These are phyloP conservation scores for Fusarium concolor DNA, from an alignment of 2,329 filamentous ascomycete species.

Conservation along the genomic window DNA sequence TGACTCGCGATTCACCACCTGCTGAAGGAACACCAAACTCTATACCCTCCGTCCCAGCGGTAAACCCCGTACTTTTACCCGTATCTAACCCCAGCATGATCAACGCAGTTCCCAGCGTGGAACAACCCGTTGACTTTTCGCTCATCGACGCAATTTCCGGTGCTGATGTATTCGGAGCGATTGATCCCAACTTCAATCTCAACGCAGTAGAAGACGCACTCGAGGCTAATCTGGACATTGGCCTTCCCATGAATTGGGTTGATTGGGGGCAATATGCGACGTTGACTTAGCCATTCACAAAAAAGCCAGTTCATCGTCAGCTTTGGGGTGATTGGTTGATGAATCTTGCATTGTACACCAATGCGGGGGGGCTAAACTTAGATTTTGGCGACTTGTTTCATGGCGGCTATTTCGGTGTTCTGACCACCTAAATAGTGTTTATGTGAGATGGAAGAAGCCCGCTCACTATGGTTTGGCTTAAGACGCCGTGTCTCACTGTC, in stretches of 20 bases:
- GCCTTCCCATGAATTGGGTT: slow-evolving; percentile 64
- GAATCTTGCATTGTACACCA: neutral
- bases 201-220: slow-evolving; percentile 65
- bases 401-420: slow-evolving; percentile 7
- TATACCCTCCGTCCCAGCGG: slow-evolving; percentile 27
- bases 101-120: slow-evolving; percentile 46
- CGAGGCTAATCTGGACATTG: slow-evolving; percentile 66
- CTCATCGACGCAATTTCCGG: slow-evolving; percentile 59
- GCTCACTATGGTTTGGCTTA: no score
- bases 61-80: slow-evolving; percentile 8
- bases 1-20: slow-evolving; percentile 53
- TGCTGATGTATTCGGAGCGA: slow-evolving; percentile 66
- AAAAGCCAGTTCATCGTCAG: slow-evolving; percentile 1
- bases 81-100: slow-evolving; percentile 45
- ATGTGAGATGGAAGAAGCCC: neutral
- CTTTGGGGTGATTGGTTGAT: neutral
- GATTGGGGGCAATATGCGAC: slow-evolving; percentile 56
- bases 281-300: slow-evolving; percentile 24
- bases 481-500: no score
- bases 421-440: neutral
- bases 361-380: neutral
- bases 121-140: slow-evolving; percentile 56
- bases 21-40: slow-evolving; percentile 42
- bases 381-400: neutral
- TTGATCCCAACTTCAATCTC: slow-evolving; percentile 66